A percentile compares a stretch with the other conserved stretches of the same genome.
phyloP scores from a whole-genome alignment of 2,329 filamentous ascomycete genomes.

The Penicillium sp. region DNA sequence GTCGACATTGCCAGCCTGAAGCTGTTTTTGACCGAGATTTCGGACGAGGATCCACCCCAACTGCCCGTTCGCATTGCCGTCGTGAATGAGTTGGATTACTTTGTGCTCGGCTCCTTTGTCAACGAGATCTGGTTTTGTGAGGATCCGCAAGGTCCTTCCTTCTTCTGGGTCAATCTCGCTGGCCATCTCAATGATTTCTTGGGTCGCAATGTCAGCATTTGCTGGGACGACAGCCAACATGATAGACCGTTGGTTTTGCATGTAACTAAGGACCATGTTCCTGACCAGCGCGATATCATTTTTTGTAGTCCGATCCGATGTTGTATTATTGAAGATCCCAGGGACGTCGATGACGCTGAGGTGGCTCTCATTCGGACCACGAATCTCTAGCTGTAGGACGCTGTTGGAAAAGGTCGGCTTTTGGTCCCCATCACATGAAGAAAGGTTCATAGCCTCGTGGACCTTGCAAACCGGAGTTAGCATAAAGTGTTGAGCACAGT shows the following conservation, averaged over 20 bases:
- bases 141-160: constrained; percentile 37
- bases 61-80: constrained; percentile 10
- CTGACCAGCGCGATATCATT: constrained; percentile 33
- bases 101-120: constrained; percentile 25
- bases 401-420: constrained; percentile 35
- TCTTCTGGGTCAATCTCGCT: constrained; percentile 31
- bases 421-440: constrained; percentile 5
- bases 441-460: constrained; percentile 21
- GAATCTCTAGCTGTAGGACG: constrained; percentile 38
- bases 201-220: constrained; percentile 40
- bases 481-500: neutral
- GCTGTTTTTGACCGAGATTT: constrained; percentile 27
- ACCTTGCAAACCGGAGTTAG: constrained; percentile 11
- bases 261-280: constrained; percentile 35
- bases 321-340: constrained; percentile 38
- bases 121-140: constrained; percentile 55
- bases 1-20: constrained; percentile 14
- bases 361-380: constrained; percentile 34
- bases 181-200: constrained; percentile 40
- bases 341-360: constrained; percentile 42
- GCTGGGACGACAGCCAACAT: constrained; percentile 40
- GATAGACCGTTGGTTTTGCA: constrained; percentile 33
- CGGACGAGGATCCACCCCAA: constrained; percentile 29
- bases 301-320: constrained; percentile 29
- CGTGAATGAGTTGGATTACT: constrained; percentile 25